Evolutionary conservation across 129 eudicot genomes (phyloP).

Genomic region (Tagetes erecta): DNA sequence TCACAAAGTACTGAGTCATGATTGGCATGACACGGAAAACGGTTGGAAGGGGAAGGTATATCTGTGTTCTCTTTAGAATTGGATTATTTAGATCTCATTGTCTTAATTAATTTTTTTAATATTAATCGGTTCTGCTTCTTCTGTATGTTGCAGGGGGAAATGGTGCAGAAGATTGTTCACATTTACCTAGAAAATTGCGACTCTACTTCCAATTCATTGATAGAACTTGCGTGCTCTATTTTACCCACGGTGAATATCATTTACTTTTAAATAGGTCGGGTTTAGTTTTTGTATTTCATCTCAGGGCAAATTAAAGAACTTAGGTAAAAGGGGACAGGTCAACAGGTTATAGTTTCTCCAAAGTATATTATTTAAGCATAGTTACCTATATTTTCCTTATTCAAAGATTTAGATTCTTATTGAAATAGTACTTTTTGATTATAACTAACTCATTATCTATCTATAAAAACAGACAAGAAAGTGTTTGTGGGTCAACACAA

Average conservation of each 20-base stretch:
- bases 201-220: conserved; percentile 53
- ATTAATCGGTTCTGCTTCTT: conserved; percentile 15
- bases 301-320: background rate
- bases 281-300: background rate
- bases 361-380: background rate
- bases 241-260: conserved; percentile 57
- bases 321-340: background rate
- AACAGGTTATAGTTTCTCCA: background rate
- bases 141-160: conserved; percentile 57
- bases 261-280: background rate
- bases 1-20: conserved; percentile 51
- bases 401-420: background rate
- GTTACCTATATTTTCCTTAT: background rate
- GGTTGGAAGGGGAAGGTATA: conserved; percentile 64
- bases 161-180: conserved; percentile 64
- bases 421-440: background rate
- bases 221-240: conserved; percentile 68
- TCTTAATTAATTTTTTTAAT: conserved; percentile 6
- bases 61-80: conserved; percentile 9
- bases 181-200: conserved; percentile 69
- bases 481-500: background rate
- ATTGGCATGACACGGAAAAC: conserved; percentile 40
- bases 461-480: background rate
- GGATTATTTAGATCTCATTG: background rate
- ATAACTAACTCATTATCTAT: background rate